These are phyloP conservation scores for Pseudofabraea citricarpa DNA, from an alignment of 2,329 filamentous ascomycete species.

Conservation along the genomic window DNA sequence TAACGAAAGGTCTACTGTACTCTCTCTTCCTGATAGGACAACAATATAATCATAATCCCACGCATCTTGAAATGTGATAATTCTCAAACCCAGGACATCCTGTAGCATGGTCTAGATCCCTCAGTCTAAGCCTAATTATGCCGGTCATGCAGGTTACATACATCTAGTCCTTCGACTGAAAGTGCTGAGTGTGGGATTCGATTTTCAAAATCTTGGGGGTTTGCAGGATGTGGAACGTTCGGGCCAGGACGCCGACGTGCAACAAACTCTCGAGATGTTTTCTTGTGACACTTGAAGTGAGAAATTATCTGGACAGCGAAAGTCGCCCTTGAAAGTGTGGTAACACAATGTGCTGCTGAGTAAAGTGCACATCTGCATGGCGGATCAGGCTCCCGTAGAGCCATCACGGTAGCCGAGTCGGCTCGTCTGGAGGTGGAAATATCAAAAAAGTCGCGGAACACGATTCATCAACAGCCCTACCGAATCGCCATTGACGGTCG, in stretches of 20 bases:
- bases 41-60: not conserved
- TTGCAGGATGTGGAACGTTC: conserved; percentile 3
- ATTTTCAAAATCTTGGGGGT: conserved; percentile 2
- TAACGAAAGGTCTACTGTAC: too few relatives aligned
- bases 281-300: conserved; percentile 3
- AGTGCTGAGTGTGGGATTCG: too few relatives aligned
- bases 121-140: too few relatives aligned
- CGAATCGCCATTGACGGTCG: conserved; percentile 12
- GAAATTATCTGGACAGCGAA: conserved; percentile 1
- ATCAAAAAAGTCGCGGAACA: not conserved
- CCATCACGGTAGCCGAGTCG: conserved; percentile 3
- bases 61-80: not conserved
- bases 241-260: conserved; percentile 7
- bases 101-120: not conserved
- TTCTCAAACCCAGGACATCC: not conserved
- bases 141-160: too few relatives aligned
- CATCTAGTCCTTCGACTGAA: too few relatives aligned
- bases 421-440: not conserved
- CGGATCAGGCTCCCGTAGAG: not conserved
- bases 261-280: conserved; percentile 5
- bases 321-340: too few relatives aligned
- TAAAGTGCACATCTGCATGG: too few relatives aligned
- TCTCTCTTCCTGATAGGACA: too few relatives aligned
- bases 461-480: not conserved
- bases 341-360: too few relatives aligned